A percentile compares a stretch with the other conserved stretches of the same genome.
Conservation (phyloP, 1,139 yeast species). For the Geotrichum restrictum region DNA sequence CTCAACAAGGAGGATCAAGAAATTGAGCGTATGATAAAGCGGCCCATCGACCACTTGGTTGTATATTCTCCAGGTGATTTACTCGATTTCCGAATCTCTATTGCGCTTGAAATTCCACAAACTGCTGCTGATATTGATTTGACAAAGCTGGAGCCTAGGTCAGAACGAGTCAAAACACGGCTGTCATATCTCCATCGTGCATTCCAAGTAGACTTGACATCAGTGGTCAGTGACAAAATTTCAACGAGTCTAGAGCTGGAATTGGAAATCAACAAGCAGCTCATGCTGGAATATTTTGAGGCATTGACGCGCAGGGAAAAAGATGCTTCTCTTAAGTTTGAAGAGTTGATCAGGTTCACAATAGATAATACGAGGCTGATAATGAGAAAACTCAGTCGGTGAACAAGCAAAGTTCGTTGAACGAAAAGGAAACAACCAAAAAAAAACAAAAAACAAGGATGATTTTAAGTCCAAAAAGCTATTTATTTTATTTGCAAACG, state of each 20-base stretch:
- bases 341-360: constrained; percentile 36
- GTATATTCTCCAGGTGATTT: constrained; percentile 72
- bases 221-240: constrained; percentile 31
- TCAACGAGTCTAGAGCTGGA: constrained; percentile 35
- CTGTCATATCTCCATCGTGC: constrained; percentile 35
- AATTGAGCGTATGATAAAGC: constrained; percentile 65
- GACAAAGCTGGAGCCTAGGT: constrained; percentile 31
- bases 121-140: constrained; percentile 21
- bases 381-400: constrained; percentile 26
- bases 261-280: constrained; percentile 65
- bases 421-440: no score
- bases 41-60: constrained; percentile 64
- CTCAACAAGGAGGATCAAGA: constrained; percentile 35
- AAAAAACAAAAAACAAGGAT: no score
- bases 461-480: no score
- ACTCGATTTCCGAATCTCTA: constrained; percentile 70
- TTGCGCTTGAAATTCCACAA: constrained; percentile 68
- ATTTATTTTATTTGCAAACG: no score
- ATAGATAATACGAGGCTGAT: constrained; percentile 34
- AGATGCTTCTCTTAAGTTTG: constrained; percentile 37
- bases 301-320: constrained; percentile 25
- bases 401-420: neutral
- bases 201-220: constrained; percentile 36
- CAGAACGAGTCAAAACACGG: constrained; percentile 52
- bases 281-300: constrained; percentile 61